phyloP scores from a whole-genome alignment of 2,329 filamentous ascomycete genomes.

The Curvularia lunata region DNA sequence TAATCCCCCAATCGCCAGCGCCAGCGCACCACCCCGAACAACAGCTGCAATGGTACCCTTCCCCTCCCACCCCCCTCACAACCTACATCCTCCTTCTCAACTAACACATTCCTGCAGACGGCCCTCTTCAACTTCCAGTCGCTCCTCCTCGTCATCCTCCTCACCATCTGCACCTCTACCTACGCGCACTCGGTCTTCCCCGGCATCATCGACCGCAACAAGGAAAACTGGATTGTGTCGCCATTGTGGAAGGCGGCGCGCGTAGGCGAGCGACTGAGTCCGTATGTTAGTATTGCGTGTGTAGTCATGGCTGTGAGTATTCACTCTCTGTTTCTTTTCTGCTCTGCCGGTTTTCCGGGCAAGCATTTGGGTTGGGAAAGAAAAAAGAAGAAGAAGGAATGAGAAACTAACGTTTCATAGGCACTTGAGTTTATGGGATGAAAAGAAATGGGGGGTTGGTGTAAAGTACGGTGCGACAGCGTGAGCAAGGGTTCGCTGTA shows the following conservation, averaged over 20 bases:
- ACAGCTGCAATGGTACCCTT: slow-evolving; percentile 20
- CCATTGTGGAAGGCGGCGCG: slow-evolving; percentile 97
- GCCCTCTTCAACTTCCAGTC: slow-evolving; percentile 99
- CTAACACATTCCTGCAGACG: slow-evolving; percentile 63
- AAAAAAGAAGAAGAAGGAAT: too few relatives aligned
- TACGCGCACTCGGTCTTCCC: slow-evolving; percentile 93
- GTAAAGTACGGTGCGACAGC: background rate
- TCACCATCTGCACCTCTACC: slow-evolving; percentile 93
- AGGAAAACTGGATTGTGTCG: slow-evolving; percentile 78
- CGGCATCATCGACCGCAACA: slow-evolving; percentile 88
- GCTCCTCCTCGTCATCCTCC: slow-evolving; percentile 88
- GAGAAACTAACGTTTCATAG: slow-evolving; percentile 18
- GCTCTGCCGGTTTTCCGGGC: background rate
- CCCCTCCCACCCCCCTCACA: too few relatives aligned
- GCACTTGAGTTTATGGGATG: slow-evolving; percentile 40
- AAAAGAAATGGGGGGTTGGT: background rate
- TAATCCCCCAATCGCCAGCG: background rate
- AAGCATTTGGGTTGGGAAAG: background rate
- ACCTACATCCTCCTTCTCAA: background rate
- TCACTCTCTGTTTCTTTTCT: background rate
- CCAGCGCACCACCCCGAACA: too few relatives aligned
- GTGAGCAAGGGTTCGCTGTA: background rate
- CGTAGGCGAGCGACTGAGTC: slow-evolving; percentile 89
- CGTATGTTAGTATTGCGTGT: slow-evolving; percentile 94
- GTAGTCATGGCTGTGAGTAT: slow-evolving; percentile 82